Evolutionary conservation across 768 basidiomycete genomes (phyloP).

Genomic region (Clathrus columnatus): DNA sequence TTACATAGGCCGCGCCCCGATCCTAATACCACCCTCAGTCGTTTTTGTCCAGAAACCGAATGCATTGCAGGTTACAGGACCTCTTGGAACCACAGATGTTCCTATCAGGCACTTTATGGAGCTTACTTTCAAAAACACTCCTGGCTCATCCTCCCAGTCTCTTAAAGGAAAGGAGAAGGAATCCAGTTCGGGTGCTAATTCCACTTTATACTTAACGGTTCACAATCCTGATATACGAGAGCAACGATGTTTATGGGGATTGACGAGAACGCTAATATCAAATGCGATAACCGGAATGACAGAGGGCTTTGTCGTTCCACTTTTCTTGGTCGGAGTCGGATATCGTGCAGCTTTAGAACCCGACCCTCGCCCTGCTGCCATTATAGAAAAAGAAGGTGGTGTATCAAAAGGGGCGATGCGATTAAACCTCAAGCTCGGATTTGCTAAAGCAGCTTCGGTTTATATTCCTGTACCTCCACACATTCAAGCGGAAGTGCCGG

Average conservation of each 20-base stretch:
- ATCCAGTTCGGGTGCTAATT: constrained; percentile 13
- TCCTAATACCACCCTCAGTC: constrained; percentile 44
- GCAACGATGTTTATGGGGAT: constrained; percentile 93
- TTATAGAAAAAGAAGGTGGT: constrained; percentile 24
- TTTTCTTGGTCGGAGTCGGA: constrained; percentile 91
- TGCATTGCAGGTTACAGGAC: constrained; percentile 48
- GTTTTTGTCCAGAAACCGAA: constrained; percentile 27
- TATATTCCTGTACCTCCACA: constrained; percentile 72
- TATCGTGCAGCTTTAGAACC: constrained; percentile 84
- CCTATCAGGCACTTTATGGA: constrained; percentile 40
- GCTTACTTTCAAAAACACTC: constrained; percentile 21
- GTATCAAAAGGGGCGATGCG: constrained; percentile 29
- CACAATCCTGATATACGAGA: constrained; percentile 59
- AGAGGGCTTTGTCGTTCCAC: constrained; percentile 71
- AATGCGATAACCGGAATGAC: constrained; percentile 91
- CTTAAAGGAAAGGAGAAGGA: neutral
- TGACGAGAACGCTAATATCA: constrained; percentile 78
- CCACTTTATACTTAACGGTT: constrained; percentile 27
- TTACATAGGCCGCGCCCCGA: constrained; percentile 41
- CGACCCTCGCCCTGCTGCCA: constrained; percentile 37
- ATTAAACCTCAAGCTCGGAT: constrained; percentile 88
- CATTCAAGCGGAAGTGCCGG: constrained; percentile 73
- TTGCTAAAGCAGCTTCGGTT: constrained; percentile 64
- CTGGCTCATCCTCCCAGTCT: neutral
- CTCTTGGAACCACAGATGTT: constrained; percentile 42